phyloP scores from a whole-genome alignment of 176 grass and related monocot genomes.

The Rhipidocladum racemiflorum region DNA sequence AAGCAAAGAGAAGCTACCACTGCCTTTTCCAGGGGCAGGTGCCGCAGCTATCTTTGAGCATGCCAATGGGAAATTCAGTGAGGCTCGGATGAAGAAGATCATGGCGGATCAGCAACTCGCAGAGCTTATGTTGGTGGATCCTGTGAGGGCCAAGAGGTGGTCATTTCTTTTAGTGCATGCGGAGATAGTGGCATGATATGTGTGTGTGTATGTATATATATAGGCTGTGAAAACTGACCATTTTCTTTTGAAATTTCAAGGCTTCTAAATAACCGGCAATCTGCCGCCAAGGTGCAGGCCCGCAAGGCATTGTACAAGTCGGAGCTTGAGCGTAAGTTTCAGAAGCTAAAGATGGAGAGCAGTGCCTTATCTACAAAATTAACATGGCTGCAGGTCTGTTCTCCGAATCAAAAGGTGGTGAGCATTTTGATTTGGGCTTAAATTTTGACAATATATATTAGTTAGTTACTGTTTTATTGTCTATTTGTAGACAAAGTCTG shows the following conservation, averaged over 20 bases:
- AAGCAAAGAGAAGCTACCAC: not conserved
- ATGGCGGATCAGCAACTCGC: not conserved
- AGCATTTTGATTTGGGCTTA: not conserved
- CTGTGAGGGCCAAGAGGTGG: not conserved
- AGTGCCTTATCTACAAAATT: not conserved
- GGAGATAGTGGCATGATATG: not conserved
- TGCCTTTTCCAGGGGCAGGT: not conserved
- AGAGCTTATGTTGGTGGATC: not conserved
- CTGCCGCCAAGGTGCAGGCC: not conserved
- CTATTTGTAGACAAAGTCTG: not conserved
- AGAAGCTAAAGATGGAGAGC: not conserved
- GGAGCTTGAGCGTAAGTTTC: not conserved
- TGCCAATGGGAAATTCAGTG: not conserved
- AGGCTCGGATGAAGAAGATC: not conserved
- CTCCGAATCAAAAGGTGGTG: not conserved
- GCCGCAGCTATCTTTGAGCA: not conserved
- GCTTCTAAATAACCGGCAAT: not conserved
- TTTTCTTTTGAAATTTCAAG: not conserved
- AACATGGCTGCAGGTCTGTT: not conserved
- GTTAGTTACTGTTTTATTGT: not conserved
- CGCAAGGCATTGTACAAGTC: not conserved
- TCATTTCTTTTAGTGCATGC: not conserved
- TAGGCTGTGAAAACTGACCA: not conserved
- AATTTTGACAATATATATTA: not conserved
- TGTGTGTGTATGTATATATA: not conserved